These are phyloP conservation scores for Ceratocystis destructans DNA, from an alignment of 2,329 filamentous ascomycete genomes.

Conservation along the genomic window DNA sequence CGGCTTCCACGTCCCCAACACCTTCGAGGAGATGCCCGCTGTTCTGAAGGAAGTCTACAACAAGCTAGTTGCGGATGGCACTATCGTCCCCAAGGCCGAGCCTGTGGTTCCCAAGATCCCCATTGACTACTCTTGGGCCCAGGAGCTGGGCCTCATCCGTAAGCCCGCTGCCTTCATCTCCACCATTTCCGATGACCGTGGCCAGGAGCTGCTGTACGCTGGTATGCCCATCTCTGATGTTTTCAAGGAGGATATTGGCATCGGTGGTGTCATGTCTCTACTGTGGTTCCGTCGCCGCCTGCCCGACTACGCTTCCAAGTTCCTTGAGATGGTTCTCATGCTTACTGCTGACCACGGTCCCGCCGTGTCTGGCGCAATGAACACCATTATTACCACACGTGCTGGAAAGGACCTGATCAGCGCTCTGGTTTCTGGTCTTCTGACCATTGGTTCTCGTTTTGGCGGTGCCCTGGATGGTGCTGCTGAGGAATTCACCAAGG, in stretches of 20 bases:
- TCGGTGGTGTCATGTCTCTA: slow-evolving; percentile 98
- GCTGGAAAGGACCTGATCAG: slow-evolving; percentile 97
- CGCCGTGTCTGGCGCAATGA: slow-evolving; percentile 98
- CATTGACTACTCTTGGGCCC: slow-evolving; percentile 98
- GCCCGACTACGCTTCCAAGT: slow-evolving; percentile 91
- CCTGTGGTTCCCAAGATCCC: slow-evolving; percentile 96
- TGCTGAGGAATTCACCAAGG: slow-evolving; percentile 95
- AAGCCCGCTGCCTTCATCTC: slow-evolving; percentile 99
- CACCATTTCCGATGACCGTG: slow-evolving; percentile 98
- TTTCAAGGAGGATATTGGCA: slow-evolving; percentile 96
- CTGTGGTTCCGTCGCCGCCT: slow-evolving; percentile 99
- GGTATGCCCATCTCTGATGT: slow-evolving; percentile 99
- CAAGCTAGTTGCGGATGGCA: slow-evolving; percentile 70
- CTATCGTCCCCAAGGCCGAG: slow-evolving; percentile 74
- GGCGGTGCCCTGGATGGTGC: slow-evolving; percentile 97
- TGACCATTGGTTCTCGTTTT: slow-evolving; percentile 96
- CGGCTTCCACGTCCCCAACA: slow-evolving; percentile 85
- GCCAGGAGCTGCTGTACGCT: slow-evolving; percentile 95
- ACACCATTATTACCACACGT: slow-evolving; percentile 99
- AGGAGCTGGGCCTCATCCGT: slow-evolving; percentile 97
- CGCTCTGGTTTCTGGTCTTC: slow-evolving; percentile 84
- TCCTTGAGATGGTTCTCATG: slow-evolving; percentile 99
- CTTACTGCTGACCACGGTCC: slow-evolving; percentile 98
- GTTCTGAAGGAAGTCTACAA: slow-evolving; percentile 73
- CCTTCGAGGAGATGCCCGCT: slow-evolving; percentile 85